Evolutionary conservation across 768 basidiomycete species (phyloP).

Genomic region (Dacryopinax primogenitus): DNA sequence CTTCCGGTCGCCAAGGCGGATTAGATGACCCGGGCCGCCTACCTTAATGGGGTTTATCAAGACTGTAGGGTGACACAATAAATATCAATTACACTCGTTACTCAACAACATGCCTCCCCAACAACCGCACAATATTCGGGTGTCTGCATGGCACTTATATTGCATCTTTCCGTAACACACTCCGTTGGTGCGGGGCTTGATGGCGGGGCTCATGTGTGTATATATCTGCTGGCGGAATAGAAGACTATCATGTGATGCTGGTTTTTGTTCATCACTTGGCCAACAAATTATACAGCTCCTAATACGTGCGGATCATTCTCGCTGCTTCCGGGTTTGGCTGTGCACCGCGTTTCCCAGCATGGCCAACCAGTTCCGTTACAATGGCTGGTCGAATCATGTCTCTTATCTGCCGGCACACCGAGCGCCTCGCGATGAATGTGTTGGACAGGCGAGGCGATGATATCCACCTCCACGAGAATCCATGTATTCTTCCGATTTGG

Average conservation of each 20-base stretch:
- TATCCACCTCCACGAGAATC: background rate
- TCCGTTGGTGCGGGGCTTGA: background rate
- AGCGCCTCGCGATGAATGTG: background rate
- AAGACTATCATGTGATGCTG: background rate
- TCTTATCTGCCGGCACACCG: background rate
- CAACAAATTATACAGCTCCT: background rate
- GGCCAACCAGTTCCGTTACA: background rate
- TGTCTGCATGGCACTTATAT: background rate
- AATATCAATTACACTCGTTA: background rate
- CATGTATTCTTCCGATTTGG: too few relatives aligned
- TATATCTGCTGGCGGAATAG: background rate
- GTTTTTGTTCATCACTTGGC: background rate
- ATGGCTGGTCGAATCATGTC: background rate
- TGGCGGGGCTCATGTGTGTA: background rate
- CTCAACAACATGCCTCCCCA: too few relatives aligned
- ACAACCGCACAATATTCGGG: background rate
- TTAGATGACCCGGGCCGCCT: background rate
- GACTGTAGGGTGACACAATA: conserved; percentile 4
- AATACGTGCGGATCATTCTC: background rate
- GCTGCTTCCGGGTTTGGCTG: background rate
- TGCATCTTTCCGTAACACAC: background rate
- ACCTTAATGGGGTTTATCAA: background rate
- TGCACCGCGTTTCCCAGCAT: background rate
- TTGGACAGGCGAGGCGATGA: background rate
- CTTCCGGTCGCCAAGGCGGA: background rate